These are phyloP conservation scores for Cucurbitaria berberidis DNA, from an alignment of 2,329 filamentous ascomycete genomes.

Conservation along the genomic window DNA sequence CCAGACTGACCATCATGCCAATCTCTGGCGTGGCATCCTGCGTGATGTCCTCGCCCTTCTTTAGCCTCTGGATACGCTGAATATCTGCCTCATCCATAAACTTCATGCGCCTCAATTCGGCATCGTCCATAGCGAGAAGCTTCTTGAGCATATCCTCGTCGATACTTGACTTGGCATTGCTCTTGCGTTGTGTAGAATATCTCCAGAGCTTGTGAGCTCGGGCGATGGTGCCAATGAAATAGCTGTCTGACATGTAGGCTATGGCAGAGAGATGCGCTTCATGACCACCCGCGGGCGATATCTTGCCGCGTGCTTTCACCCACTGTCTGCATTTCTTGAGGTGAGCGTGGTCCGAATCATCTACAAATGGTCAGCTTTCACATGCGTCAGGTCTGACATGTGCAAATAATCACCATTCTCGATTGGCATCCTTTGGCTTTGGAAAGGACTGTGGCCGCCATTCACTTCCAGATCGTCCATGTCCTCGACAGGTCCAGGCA, in stretches of 20 bases:
- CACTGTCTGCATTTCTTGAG: constrained; percentile 71
- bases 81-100: constrained; percentile 60
- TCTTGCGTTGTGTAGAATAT: constrained; percentile 61
- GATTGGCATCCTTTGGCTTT: constrained; percentile 63
- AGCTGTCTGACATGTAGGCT: constrained; percentile 91
- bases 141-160: constrained; percentile 54
- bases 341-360: constrained; percentile 61
- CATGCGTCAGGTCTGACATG: neutral
- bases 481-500: constrained; percentile 53
- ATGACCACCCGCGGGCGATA: constrained; percentile 74
- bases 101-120: constrained; percentile 50
- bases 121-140: constrained; percentile 54
- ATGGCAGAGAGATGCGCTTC: constrained; percentile 85
- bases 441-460: constrained; percentile 59
- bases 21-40: constrained; percentile 63
- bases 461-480: constrained; percentile 41
- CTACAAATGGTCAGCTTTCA: constrained; percentile 33
- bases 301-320: constrained; percentile 75
- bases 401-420: constrained; percentile 55
- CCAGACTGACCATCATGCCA: constrained; percentile 85
- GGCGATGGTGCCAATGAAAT: constrained; percentile 89
- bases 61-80: constrained; percentile 43
- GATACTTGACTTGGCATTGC: constrained; percentile 45
- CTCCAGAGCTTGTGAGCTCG: constrained; percentile 82
- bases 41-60: constrained; percentile 52